Evolutionary conservation across 768 basidiomycete species (phyloP).

Genomic region (Chiua virens): DNA sequence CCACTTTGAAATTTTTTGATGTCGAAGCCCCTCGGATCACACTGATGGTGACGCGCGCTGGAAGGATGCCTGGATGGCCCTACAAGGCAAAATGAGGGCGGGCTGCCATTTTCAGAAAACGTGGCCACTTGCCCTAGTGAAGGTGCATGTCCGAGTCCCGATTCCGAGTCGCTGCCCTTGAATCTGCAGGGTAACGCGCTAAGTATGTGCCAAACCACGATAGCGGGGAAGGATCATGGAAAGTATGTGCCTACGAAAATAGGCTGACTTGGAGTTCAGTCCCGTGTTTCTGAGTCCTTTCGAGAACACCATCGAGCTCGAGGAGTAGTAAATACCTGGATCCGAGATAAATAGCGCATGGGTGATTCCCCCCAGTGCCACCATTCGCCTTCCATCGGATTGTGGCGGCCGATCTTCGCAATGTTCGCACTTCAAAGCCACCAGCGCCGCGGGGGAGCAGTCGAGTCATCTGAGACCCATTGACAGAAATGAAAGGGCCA

Average conservation of each 20-base stretch:
- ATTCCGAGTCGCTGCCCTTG: too few species aligned
- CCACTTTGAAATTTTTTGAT: too few species aligned
- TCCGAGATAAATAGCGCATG: constrained; percentile 9
- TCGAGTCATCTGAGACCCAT: constrained; percentile 2
- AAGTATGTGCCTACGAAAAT: not conserved
- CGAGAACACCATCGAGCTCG: too few species aligned
- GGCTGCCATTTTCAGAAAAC: too few species aligned
- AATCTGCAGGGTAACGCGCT: too few species aligned
- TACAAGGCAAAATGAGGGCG: too few species aligned
- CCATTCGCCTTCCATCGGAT: not conserved
- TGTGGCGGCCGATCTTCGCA: too few species aligned
- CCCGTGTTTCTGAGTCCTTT: too few species aligned
- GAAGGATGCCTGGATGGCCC: too few species aligned
- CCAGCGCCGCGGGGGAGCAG: constrained; percentile 16
- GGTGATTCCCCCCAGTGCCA: not conserved
- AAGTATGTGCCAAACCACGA: too few species aligned
- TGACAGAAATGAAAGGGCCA: constrained; percentile 10
- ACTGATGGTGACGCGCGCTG: not conserved
- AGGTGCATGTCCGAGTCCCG: too few species aligned
- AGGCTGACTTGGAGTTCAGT: constrained; percentile 2
- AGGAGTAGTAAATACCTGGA: constrained; percentile 7
- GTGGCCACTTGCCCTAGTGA: too few species aligned
- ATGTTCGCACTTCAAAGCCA: not conserved
- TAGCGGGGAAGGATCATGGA: not conserved
- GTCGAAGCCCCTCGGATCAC: constrained; percentile 23